A percentile compares a stretch with the other conserved stretches of the same genome.
These are phyloP conservation scores for Leccinum fallax DNA, from an alignment of 1,284 basidiomycete genomes.

Conservation along the genomic window DNA sequence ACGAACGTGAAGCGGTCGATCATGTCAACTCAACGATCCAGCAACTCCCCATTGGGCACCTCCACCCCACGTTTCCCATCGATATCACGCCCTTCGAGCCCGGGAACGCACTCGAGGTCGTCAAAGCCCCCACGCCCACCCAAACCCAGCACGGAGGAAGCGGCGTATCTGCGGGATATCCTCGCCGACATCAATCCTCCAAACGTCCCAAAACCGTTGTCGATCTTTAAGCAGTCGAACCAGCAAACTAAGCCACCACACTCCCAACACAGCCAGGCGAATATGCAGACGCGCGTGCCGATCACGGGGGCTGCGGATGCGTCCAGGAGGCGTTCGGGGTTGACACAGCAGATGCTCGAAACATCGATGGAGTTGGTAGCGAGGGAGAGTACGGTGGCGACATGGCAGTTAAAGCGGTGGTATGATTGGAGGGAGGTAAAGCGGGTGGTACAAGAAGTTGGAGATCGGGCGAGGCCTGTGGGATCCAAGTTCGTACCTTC, in stretches of 20 bases:
- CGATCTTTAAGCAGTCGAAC: constrained; percentile 43
- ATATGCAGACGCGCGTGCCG: neutral
- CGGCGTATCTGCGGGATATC: constrained; percentile 63
- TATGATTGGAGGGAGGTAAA: constrained; percentile 59
- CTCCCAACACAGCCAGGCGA: too few relatives aligned
- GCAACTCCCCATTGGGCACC: constrained; percentile 18
- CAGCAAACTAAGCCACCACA: too few relatives aligned
- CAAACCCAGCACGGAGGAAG: constrained; percentile 55
- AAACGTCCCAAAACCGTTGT: constrained; percentile 42
- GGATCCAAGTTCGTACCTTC: constrained; percentile 22
- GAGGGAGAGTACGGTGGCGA: constrained; percentile 59
- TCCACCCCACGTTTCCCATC: constrained; percentile 22
- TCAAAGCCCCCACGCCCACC: constrained; percentile 47
- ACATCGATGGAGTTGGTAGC: constrained; percentile 42
- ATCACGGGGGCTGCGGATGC: constrained; percentile 2
- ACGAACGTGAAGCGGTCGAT: constrained; percentile 29
- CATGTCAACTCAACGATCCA: constrained; percentile 22
- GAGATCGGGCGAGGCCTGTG: constrained; percentile 10
- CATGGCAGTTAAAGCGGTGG: constrained; percentile 63
- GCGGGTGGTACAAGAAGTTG: constrained; percentile 33
- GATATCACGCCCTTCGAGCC: constrained; percentile 24
- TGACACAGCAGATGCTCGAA: constrained; percentile 46
- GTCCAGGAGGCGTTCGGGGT: constrained; percentile 33
- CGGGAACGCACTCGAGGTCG: constrained; percentile 34
- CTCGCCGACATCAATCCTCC: constrained; percentile 58